Conservation (phyloP, 805 yeast genomes). For the Sugiyamaella americana region DNA sequence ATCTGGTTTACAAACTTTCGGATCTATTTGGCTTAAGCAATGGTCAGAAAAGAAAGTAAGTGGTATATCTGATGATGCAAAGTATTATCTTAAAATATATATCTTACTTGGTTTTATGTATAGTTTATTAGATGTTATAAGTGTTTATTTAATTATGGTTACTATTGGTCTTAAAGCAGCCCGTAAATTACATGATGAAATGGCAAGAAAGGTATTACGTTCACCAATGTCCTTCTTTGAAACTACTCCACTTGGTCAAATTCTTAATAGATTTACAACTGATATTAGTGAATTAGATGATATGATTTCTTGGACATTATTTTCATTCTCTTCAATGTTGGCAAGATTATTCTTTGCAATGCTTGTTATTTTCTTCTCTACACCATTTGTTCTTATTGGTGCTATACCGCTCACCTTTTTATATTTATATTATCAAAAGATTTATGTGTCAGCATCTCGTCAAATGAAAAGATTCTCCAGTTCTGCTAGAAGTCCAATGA, state of each 20-base stretch:
- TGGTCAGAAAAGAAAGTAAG: conserved; percentile 64
- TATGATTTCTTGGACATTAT: conserved; percentile 37
- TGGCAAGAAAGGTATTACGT: conserved; percentile 65
- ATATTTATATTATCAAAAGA: conserved; percentile 62
- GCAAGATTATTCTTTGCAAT: conserved; percentile 51
- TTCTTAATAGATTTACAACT: conserved; percentile 79
- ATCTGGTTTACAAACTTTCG: conserved; percentile 53
- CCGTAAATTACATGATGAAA: conserved; percentile 46
- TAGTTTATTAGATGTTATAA: conserved; percentile 46
- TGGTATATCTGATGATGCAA: conserved; percentile 52
- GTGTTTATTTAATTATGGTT: conserved; percentile 48
- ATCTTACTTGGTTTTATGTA: conserved; percentile 48
- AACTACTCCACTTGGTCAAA: conserved; percentile 87
- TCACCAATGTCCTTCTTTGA: conserved; percentile 94
- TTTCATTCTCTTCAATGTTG: conserved; percentile 31
- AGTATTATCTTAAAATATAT: conserved; percentile 57
- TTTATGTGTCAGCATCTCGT: conserved; percentile 60
- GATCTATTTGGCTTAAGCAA: conserved; percentile 76
- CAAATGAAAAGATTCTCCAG: conserved; percentile 70
- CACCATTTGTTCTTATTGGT: conserved; percentile 76
- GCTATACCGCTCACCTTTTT: conserved; percentile 57
- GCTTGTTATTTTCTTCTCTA: conserved; percentile 68
- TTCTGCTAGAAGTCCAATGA: conserved; percentile 64
- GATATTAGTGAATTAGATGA: conserved; percentile 87
- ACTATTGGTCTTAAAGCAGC: conserved; percentile 9